Evolutionary conservation across 2,329 filamentous ascomycete species (phyloP), one percentile per base, ranked within the genome.

Genomic region (Diaporthe helianthi): DNA sequence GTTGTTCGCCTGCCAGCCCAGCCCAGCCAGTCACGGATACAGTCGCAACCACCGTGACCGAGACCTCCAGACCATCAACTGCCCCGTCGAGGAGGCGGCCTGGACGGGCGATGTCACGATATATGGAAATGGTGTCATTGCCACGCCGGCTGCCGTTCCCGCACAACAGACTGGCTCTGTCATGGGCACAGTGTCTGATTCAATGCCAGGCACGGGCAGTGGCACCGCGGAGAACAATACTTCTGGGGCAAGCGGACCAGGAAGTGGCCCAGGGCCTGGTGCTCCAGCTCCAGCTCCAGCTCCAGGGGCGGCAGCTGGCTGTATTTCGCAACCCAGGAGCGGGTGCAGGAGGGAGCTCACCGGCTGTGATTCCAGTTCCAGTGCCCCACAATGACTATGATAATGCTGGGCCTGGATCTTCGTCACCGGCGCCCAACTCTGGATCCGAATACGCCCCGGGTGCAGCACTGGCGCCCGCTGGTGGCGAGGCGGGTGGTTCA

Each of bases 91-190:
- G 54, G 75, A 74, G 31, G 74, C 78, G 52, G 76, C 76, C 51
- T 77, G 76, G 8, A 76, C 74, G 33, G 76, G 72, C 22, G 73
- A 73, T 6, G 76, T 77, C 64, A 70, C 72, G 46, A 74, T 81
- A 72, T 70, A 73, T 15, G 79, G 78, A 67, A 78, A 81, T 71
- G 79, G 80, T 12, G 76, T 81, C 47, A 80, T 78, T 6, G 77
- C 77, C 60, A 75, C 76, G 31, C 70, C 73, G 63, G 72, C 71
- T 24, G 66, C 71, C 24, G 69, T 69, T 36, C 55, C 46, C 9
- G 65, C 70, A 3, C 6, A n/a, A 12, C 49, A 52, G 8, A 47
- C 51, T 36, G 65, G 8, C 38, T 64, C 15, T 33, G 46, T 44
- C n/a, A 17, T 19, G 36, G 53, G 19, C 12, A 22, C 19, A 12